Base-by-base conservation (phyloP, 305 asterid genomes). In the Fraxinus baroniana region DNA sequence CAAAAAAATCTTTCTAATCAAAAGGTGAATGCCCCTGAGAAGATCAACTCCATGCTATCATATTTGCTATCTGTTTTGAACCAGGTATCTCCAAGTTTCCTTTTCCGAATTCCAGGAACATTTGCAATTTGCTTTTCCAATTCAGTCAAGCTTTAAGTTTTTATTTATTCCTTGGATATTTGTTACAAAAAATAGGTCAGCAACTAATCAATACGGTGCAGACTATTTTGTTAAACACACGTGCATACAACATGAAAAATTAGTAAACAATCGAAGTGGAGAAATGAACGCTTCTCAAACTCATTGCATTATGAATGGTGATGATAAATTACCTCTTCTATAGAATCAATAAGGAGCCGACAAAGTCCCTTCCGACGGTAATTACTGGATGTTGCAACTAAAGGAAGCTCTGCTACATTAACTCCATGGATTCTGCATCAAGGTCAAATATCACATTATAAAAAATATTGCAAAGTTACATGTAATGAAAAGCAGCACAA, bases 361-460 rank as follows among this genome's bases (percentile, higher is more conserved):
- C 98, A 96, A 95, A 96, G 87, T 86, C 99, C 99, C 84, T 89
- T 95, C 76, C 99, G 97, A 36, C 97, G 97, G 86, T 91, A 87
- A 85, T 89, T 92, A 85, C 93, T 93, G 87, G 98, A 95, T 35
- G 99, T 95, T 79, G 98, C 99, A 79, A 95, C 87, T 52, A 95
- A 91, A 78, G 99, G 99, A 94, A 95, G 83, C 90, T 95, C 99
- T 60, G 99, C 99, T 79, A 95, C 96, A 83, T 86, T 86, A 81
- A 87, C 92, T 78, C 99, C 97, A 20, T 96, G 99, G 86, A 96
- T 88, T 90, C 99, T 94, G 87, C 80, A 89, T 86, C 62, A 83
- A 78, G 74, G 49, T 85, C 73, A 70, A 86, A 83, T 30, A 57
- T 83, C 75, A 73, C 80, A 83, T 84, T 4, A 80, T 72, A 57